Evolutionary conservation across 495 filamentous ascomycete genomes (phyloP).

Genomic region (Sabuloglossum arenarium): DNA sequence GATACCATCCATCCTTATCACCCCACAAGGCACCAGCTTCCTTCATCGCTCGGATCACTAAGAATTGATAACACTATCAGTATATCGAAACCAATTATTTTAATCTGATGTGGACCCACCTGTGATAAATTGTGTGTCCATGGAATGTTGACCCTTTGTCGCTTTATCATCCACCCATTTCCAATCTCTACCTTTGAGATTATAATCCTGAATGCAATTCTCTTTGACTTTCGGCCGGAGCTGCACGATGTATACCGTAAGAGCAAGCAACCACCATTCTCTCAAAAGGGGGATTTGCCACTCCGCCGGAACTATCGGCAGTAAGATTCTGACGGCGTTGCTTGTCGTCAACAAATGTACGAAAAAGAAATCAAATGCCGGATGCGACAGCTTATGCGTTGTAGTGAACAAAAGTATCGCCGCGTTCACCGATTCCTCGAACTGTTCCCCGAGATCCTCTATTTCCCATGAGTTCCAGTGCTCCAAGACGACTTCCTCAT

Average conservation of each 20-base stretch:
- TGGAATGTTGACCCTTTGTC: slow-evolving; percentile 37
- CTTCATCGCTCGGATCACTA: slow-evolving; percentile 49
- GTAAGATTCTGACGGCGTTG: slow-evolving; percentile 67
- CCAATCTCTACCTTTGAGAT: slow-evolving; percentile 49
- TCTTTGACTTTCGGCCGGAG: slow-evolving; percentile 47
- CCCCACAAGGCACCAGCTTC: slow-evolving; percentile 65
- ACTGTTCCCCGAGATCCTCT: slow-evolving; percentile 39
- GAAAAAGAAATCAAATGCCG: slow-evolving; percentile 61
- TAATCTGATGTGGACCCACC: slow-evolving; percentile 17
- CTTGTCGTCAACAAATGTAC: slow-evolving; percentile 64
- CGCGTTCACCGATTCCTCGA: slow-evolving; percentile 56
- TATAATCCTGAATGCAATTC: slow-evolving; percentile 36
- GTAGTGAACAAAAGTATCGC: slow-evolving; percentile 50
- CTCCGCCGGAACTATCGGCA: slow-evolving; percentile 54
- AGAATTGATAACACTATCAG: background rate
- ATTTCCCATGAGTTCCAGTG: slow-evolving; percentile 80
- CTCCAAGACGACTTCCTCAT: slow-evolving; percentile 48
- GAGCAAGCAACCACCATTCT: slow-evolving; percentile 74
- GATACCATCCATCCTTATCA: slow-evolving; percentile 52
- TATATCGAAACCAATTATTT: background rate
- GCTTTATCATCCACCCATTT: slow-evolving; percentile 48
- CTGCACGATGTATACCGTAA: slow-evolving; percentile 58
- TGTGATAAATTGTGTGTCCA: slow-evolving; percentile 71
- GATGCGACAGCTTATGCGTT: slow-evolving; percentile 29
- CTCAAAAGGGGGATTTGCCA: slow-evolving; percentile 52